A percentile compares a stretch with the other conserved stretches of the same genome.
These are phyloP conservation scores for Bromus sterilis DNA, from an alignment of 176 grass and related monocot species.

Conservation along the genomic window DNA sequence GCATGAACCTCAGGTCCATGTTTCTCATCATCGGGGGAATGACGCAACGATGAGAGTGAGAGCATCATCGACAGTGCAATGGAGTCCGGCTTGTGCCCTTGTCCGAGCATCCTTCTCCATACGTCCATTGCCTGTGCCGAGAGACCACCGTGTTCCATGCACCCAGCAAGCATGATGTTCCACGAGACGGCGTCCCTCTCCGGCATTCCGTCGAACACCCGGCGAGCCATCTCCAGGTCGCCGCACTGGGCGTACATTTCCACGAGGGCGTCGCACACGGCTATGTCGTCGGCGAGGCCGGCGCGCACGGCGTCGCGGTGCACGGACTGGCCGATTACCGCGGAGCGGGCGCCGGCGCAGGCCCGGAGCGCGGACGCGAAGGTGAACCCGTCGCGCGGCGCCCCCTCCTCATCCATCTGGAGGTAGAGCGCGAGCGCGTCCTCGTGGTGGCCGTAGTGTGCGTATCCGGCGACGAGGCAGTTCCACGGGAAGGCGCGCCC, in stretches of 20 bases:
- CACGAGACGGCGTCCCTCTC: slow-evolving; percentile 32
- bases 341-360: too few species aligned
- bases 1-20: slow-evolving; percentile 39
- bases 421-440: too few species aligned
- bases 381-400: too few species aligned
- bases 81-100: slow-evolving; percentile 10
- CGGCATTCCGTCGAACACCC: slow-evolving; percentile 37
- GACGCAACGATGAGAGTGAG: neutral
- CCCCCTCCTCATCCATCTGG: too few species aligned
- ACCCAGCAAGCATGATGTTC: slow-evolving; percentile 51
- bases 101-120: slow-evolving; percentile 35
- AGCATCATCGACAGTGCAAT: slow-evolving; percentile 30
- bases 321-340: slow-evolving; percentile 28
- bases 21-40: slow-evolving; percentile 2
- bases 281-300: slow-evolving; percentile 34
- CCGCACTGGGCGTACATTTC: slow-evolving; percentile 56
- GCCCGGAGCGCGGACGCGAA: too few species aligned
- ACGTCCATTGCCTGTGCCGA: slow-evolving; percentile 13
- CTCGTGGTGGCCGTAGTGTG: too few species aligned
- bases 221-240: slow-evolving; percentile 28
- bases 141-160: slow-evolving; percentile 33
- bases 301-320: slow-evolving; percentile 43
- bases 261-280: slow-evolving; percentile 38
- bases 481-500: too few species aligned
- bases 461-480: too few species aligned